Evolutionary conservation across 2,329 filamentous ascomycete species (phyloP).

Genomic region (Cladosporium sp.): DNA sequence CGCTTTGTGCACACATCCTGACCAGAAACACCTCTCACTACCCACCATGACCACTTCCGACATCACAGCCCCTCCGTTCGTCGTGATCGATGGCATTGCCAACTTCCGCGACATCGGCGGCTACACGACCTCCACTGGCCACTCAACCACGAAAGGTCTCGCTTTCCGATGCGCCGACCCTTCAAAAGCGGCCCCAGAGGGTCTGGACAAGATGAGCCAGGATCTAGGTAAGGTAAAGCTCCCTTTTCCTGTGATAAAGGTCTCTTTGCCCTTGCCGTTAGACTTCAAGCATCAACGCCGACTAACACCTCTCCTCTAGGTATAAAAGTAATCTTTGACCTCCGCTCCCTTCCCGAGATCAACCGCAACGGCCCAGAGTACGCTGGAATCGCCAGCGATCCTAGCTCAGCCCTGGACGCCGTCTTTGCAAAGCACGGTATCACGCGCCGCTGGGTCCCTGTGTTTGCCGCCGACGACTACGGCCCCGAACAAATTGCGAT

Average conservation of each 20-base stretch:
- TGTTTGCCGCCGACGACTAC: conserved; percentile 65
- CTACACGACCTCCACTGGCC: conserved; percentile 29
- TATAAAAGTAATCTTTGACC: conserved; percentile 69
- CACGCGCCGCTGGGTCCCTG: conserved; percentile 61
- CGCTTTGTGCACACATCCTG: not conserved
- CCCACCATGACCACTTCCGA: conserved; percentile 21
- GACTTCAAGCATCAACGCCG: conserved; percentile 9
- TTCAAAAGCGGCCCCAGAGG: conserved; percentile 57
- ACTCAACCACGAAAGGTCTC: conserved; percentile 53
- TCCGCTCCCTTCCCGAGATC: conserved; percentile 65
- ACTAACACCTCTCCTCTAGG: conserved; percentile 38
- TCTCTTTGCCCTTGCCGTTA: not conserved
- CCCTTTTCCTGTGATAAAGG: not conserved
- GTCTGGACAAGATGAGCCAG: conserved; percentile 52
- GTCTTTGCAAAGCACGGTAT: conserved; percentile 49
- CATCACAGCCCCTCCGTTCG: conserved; percentile 38
- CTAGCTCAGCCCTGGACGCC: conserved; percentile 1
- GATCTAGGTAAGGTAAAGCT: conserved; percentile 36
- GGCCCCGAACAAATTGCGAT: conserved; percentile 63
- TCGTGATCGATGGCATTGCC: conserved; percentile 57
- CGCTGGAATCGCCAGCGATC: conserved; percentile 29
- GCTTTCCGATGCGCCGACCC: conserved; percentile 72
- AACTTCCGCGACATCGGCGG: conserved; percentile 69
- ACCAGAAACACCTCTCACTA: not conserved
- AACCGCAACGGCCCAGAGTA: conserved; percentile 44